Percentiles rank a stretch among this genome's conserved stretches.
Conservation (phyloP, 305 asterid species). For the Fraxinus velutina region DNA sequence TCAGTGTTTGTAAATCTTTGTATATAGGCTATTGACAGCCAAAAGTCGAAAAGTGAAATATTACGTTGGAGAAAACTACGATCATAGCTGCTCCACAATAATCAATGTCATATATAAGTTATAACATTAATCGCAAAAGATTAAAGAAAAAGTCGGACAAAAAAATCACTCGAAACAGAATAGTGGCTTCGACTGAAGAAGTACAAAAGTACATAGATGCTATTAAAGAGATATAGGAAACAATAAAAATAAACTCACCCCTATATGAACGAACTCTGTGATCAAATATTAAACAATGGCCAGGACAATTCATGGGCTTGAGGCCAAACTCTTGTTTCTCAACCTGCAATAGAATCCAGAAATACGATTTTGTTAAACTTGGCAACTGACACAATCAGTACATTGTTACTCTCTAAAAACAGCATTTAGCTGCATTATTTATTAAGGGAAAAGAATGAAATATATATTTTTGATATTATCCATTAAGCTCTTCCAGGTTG, state of each 20-base stretch:
- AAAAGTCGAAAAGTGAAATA: neutral
- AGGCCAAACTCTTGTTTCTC: constrained; percentile 95
- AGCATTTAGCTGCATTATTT: neutral
- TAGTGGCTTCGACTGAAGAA: neutral
- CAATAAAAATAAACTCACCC: constrained; percentile 42
- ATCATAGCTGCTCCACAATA: neutral
- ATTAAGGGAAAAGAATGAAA: neutral
- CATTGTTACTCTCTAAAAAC: neutral
- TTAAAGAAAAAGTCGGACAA: neutral
- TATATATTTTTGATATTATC: neutral
- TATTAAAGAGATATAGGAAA: neutral
- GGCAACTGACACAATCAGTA: constrained; percentile 13
- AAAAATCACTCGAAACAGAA: neutral
- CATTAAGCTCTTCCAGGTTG: neutral
- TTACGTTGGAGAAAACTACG: neutral
- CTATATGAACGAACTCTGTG: constrained; percentile 94
- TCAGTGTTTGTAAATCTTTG: constrained; percentile 6
- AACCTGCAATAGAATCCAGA: constrained; percentile 50
- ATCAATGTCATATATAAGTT: neutral
- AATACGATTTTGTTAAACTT: constrained; percentile 11
- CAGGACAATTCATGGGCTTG: constrained; percentile 99
- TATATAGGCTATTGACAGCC: neutral
- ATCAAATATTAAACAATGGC: constrained; percentile 93
- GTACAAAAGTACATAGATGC: neutral
- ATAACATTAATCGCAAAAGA: neutral